phyloP scores from a whole-genome alignment of 371 early-diverging fungal genomes.

The Rhizopus arrhizus region DNA sequence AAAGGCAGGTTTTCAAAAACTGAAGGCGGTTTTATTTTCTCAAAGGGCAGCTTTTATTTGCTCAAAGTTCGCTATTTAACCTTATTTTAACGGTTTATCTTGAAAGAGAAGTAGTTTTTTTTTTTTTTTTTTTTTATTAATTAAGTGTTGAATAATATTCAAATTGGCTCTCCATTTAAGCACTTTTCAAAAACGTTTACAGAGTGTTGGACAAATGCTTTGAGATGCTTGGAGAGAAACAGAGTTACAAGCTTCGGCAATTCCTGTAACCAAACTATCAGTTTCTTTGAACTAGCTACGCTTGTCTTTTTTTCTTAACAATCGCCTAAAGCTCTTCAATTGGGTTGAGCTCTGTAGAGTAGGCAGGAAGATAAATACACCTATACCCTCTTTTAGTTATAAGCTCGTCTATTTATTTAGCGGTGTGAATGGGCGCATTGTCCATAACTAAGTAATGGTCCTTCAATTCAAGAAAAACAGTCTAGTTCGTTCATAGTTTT shows the following conservation, averaged over 20 bases:
- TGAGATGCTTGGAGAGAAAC: too few relatives aligned
- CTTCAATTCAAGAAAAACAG: slow-evolving; percentile 10
- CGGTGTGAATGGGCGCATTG: slow-evolving; percentile 16
- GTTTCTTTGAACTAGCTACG: neutral
- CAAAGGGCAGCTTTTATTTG: too few relatives aligned
- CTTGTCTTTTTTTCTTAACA: slow-evolving; percentile 3
- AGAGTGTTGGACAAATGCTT: too few relatives aligned
- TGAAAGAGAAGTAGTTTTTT: too few relatives aligned
- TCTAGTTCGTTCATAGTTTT: slow-evolving; percentile 18
- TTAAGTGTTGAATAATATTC: too few relatives aligned
- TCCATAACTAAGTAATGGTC: slow-evolving; percentile 21
- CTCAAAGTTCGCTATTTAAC: too few relatives aligned
- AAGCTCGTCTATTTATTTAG: slow-evolving; percentile 4
- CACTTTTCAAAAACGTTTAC: too few relatives aligned
- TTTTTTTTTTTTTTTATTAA: too few relatives aligned
- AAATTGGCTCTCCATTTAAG: neutral
- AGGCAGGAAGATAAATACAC: slow-evolving; percentile 18
- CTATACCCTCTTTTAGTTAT: slow-evolving; percentile 8
- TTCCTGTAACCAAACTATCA: too few relatives aligned
- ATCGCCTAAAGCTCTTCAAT: slow-evolving; percentile 8
- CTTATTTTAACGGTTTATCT: too few relatives aligned
- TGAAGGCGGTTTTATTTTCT: neutral
- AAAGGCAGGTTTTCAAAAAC: slow-evolving; percentile 4
- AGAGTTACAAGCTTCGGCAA: too few relatives aligned
- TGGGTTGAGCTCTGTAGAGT: slow-evolving; percentile 14